phyloP scores from a whole-genome alignment of 73 alveolate species.

The Paramecium sonneborni region DNA sequence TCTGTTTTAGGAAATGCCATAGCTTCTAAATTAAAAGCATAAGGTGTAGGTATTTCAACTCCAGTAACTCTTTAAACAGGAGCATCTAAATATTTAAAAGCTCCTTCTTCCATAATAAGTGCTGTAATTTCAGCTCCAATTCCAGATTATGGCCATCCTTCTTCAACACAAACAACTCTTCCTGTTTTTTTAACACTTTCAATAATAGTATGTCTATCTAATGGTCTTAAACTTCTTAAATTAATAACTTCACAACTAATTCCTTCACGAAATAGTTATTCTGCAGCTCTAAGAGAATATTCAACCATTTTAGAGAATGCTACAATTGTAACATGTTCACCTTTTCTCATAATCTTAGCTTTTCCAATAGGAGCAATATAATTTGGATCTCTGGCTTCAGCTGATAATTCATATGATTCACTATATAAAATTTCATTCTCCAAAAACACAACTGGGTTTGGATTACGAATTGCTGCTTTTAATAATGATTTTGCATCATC shows the following conservation, averaged over 20 bases:
- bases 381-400: slow-evolving; percentile 78
- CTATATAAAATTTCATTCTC: slow-evolving; percentile 91
- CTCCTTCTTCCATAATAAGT: slow-evolving; percentile 83
- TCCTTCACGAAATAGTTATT: slow-evolving; percentile 73
- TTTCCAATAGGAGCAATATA: slow-evolving; percentile 81
- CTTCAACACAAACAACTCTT: slow-evolving; percentile 91
- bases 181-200: slow-evolving; percentile 87
- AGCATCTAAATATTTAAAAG: slow-evolving; percentile 91
- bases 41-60: slow-evolving; percentile 91
- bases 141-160: slow-evolving; percentile 94
- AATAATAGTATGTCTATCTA: slow-evolving; percentile 79
- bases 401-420: slow-evolving; percentile 73
- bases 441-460: slow-evolving; percentile 88
- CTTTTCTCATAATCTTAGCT: slow-evolving; percentile 87
- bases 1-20: slow-evolving; percentile 76
- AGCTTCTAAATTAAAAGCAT: slow-evolving; percentile 80
- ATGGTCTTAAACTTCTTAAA: slow-evolving; percentile 82
- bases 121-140: slow-evolving; percentile 91
- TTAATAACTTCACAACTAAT: slow-evolving; percentile 84
- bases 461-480: slow-evolving; percentile 87
- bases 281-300: slow-evolving; percentile 83
- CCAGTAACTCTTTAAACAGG: slow-evolving; percentile 91
- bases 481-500: slow-evolving; percentile 87
- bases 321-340: slow-evolving; percentile 84
- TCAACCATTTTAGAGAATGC: slow-evolving; percentile 87